Evolutionary conservation across 345 rosid species (phyloP), one percentile per base, ranked within the genome.

Genomic region (Lepidium sativum): DNA sequence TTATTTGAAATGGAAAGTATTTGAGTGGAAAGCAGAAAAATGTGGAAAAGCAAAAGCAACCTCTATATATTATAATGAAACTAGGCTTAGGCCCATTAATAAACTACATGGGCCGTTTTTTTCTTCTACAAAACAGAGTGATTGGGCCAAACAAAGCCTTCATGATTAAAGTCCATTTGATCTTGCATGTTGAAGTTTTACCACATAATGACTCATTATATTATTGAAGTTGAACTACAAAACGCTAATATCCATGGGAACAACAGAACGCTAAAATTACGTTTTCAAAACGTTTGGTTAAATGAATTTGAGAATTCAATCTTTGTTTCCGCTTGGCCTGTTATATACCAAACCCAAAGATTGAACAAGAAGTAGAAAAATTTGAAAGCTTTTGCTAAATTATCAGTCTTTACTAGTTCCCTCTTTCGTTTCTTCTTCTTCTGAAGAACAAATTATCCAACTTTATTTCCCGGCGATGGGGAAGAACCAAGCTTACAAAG

Each of bases 401-500:
- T 15, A n/a, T 6, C 61, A 18, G n/a, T 27, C 25, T 56, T 10
- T 15, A 4, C 3, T 12, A 9, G 12, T 33, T 54, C 66, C 56
- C 33, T 45, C 9, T 25, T 37, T 37, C 48, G 25, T 9, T 37
- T 32, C 42, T 25, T 25, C 68, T 23, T 35, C 27, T 37, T 5
- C 7, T 6, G 13, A 6, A 27, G 23, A 44, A 29, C 14, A 67
- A 57, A 25, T 31, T 48, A 2, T 47, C 20, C 11, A 40, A 25
- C 69, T 65, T 65, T 51, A 14, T 10, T 25, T 25, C 33, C 5
- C 43, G n/a, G 73, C 70, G 21, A 91, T 92, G 97, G 98, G 98
- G 52, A 89, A 92, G 79, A 92, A 89, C 65, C 98, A 92, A 78
- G 89, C 94, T 16, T 86, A 89, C 90, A 92, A 92, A 71, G 89